These are phyloP conservation scores for Avena eriantha DNA, from an alignment of 176 grass and related monocot genomes.

Conservation along the genomic window DNA sequence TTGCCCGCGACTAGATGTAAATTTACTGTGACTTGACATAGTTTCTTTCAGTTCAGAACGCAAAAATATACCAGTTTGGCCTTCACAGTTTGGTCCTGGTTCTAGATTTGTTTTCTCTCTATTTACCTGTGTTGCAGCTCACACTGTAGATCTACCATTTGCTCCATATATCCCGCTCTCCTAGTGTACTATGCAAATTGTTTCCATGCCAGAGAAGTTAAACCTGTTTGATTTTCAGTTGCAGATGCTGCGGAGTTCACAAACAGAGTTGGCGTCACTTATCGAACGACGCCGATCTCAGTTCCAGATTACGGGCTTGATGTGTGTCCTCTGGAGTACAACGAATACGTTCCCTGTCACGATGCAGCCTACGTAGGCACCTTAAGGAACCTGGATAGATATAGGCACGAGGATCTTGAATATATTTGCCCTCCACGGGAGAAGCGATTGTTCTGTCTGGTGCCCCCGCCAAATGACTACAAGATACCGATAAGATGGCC, in stretches of 20 bases:
- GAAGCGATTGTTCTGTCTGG: conserved; percentile 77
- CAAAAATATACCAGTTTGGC: background rate
- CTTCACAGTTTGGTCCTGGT: background rate
- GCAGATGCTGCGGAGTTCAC: conserved; percentile 57
- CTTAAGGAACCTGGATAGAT: conserved; percentile 58
- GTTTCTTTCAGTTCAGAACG: conserved; percentile 3
- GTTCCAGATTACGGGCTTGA: conserved; percentile 71
- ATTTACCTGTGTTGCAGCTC: background rate
- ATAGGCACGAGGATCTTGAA: conserved; percentile 81
- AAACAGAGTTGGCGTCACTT: conserved; percentile 67
- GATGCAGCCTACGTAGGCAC: conserved; percentile 54
- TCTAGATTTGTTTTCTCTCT: background rate
- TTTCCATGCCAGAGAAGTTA: conserved; percentile 3
- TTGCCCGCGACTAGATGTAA: background rate
- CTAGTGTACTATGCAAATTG: background rate
- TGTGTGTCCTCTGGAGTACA: conserved; percentile 79
- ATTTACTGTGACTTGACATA: background rate
- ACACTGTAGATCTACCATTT: conserved; percentile 7
- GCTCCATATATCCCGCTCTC: background rate
- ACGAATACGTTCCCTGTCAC: conserved; percentile 87
- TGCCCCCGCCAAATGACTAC: conserved; percentile 84
- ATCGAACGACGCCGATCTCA: conserved; percentile 42
- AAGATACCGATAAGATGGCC: conserved; percentile 94
- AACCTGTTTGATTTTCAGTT: conserved; percentile 39
- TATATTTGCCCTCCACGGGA: conserved; percentile 67